phyloP scores from a whole-genome alignment of 441 rosid species.

The Lagerstroemia fauriei region DNA sequence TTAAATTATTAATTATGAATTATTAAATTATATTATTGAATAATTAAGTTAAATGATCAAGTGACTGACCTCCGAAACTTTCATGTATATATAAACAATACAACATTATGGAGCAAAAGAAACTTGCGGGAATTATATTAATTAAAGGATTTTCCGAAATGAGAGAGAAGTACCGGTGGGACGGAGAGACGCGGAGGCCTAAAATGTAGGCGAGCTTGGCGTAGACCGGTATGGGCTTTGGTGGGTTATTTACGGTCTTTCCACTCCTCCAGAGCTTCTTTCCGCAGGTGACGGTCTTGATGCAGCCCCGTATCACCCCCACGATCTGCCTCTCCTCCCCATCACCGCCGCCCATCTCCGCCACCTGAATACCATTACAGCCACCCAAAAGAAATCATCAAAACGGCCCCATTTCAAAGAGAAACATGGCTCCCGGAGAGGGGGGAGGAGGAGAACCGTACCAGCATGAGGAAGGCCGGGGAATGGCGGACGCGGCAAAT shows the following conservation, averaged over 20 bases:
- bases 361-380: conserved; percentile 53
- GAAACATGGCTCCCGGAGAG: not conserved
- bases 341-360: conserved; percentile 47
- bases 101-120: not conserved
- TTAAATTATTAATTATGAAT: too few relatives aligned
- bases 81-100: not conserved
- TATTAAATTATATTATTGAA: too few relatives aligned
- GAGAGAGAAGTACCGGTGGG: conserved; percentile 55
- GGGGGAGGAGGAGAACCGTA: conserved; percentile 23
- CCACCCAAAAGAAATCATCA: not conserved
- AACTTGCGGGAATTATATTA: not conserved
- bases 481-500: conserved; percentile 96
- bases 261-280: conserved; percentile 43
- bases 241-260: conserved; percentile 27
- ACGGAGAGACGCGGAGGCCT: conserved; percentile 92
- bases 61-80: too few relatives aligned
- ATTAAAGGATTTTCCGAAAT: not conserved
- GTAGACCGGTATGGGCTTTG: conserved; percentile 55
- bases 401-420: not conserved
- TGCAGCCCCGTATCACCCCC: conserved; percentile 82
- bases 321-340: conserved; percentile 28
- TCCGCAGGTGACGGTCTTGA: conserved; percentile 93
- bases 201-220: conserved; percentile 83
- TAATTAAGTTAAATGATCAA: too few relatives aligned
- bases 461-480: conserved; percentile 96